These are phyloP conservation scores for Suhomyces atakaporum DNA, from an alignment of 1,139 yeast genomes.

Conservation along the genomic window DNA sequence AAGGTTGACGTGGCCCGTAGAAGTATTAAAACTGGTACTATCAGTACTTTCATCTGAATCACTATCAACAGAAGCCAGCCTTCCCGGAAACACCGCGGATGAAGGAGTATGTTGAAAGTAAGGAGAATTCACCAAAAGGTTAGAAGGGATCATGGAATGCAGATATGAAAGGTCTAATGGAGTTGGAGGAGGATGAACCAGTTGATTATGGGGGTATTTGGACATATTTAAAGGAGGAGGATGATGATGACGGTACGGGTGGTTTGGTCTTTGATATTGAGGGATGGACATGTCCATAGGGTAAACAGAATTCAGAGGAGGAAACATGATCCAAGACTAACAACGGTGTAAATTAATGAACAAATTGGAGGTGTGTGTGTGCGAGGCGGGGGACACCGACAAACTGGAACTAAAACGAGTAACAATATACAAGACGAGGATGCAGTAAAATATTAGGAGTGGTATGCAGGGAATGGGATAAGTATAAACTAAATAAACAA, in stretches of 20 bases:
- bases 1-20: not conserved
- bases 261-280: constrained; percentile 7
- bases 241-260: constrained; percentile 3
- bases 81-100: constrained; percentile 6
- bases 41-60: constrained; percentile 8
- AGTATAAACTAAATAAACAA: not conserved
- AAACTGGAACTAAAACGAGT: not conserved
- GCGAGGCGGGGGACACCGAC: constrained; percentile 1
- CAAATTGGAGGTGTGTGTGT: constrained; percentile 4
- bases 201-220: constrained; percentile 1
- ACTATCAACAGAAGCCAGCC: constrained; percentile 1
- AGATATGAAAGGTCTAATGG: constrained; percentile 14
- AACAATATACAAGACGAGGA: not conserved
- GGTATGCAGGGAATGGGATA: not conserved
- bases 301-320: constrained; percentile 10
- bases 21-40: not conserved
- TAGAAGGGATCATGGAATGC: constrained; percentile 59
- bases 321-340: constrained; percentile 8
- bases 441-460: not conserved
- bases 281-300: constrained; percentile 11
- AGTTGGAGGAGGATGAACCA: constrained; percentile 9
- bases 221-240: constrained; percentile 4
- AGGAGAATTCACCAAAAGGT: constrained; percentile 67
- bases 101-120: constrained; percentile 30
- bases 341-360: not conserved